Base-by-base conservation (phyloP, 345 rosid genomes). In the Excoecaria cochinchinensis region DNA sequence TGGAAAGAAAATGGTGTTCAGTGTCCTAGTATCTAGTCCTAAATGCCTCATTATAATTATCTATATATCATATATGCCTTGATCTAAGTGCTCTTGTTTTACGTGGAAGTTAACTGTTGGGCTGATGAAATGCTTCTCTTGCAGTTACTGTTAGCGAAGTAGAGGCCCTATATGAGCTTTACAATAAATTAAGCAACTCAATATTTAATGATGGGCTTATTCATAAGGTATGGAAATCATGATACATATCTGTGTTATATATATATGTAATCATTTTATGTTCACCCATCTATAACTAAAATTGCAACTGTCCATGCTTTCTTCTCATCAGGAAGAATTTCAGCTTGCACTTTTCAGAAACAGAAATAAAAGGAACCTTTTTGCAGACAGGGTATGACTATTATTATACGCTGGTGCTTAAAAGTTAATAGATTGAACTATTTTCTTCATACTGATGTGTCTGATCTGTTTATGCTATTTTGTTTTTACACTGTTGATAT, bases 331-430 rank as follows among this genome's bases (percentile, higher is more conserved):
- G 98, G 97, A 92, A 82, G 99, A 95, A 67, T 87, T 95, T 76
- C 97, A 92, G 79, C 85, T 95, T 64, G 99, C 99, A 55, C 91
- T 95, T 40, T 90, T 95, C 84, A 88, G 89, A 86, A 95, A 86
- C 84, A 85, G 80, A 79, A 87, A 90, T 71, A 82, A 66, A 75
- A 88, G 69, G 82, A 95, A 92, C 70, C 97, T 95, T 69, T 95
- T 92, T 24, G 92, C 98, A 0, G 97, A 95, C 82, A 89, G 97
- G 92, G 99, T 95, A 60, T 16, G 78, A 56, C 14, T 44, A 25
- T 36, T 64, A 46, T 46, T 19, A 8, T 44, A 44, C 5, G 48
- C 9, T 44, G 7, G 39, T 42, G 52, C 42, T 13, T 67, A 12
- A 21, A 15, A 70, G 31, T 13, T 53, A 53, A 1, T 16, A 11